Evolutionary conservation across 768 basidiomycete genomes (phyloP).

Genomic region (Amyloporia xantha): DNA sequence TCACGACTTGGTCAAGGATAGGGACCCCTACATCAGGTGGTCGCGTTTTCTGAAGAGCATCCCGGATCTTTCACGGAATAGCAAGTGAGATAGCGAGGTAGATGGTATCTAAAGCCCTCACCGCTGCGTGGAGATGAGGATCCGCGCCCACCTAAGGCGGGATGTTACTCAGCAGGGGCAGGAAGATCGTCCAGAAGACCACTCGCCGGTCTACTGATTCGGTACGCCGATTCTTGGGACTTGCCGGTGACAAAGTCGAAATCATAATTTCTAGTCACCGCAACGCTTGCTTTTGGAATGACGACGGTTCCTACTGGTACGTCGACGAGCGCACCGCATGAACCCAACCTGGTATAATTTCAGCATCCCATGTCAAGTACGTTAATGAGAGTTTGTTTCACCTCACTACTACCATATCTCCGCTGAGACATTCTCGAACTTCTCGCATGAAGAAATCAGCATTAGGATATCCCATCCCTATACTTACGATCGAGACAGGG

Average conservation of each 20-base stretch:
- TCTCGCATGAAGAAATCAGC: conserved; percentile 85
- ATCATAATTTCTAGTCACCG: conserved; percentile 69
- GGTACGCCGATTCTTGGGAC: conserved; percentile 46
- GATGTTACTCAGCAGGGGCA: conserved; percentile 9
- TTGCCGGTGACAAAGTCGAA: conserved; percentile 57
- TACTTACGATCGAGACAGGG: conserved; percentile 68
- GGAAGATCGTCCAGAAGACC: background rate
- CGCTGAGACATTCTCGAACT: conserved; percentile 63
- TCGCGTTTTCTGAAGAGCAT: conserved; percentile 37
- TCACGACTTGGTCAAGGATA: conserved; percentile 42
- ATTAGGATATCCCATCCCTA: conserved; percentile 80
- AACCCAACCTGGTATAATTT: conserved; percentile 59
- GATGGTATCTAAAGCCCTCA: conserved; percentile 25
- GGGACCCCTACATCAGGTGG: conserved; percentile 30
- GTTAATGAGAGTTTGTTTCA: conserved; percentile 16
- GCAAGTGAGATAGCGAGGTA: too few relatives aligned
- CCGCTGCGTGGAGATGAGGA: conserved; percentile 40
- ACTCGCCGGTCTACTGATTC: conserved; percentile 59
- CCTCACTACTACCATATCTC: conserved; percentile 51
- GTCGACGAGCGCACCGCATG: conserved; percentile 66
- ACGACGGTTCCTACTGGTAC: conserved; percentile 73
- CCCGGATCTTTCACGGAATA: conserved; percentile 35
- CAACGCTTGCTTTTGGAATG: conserved; percentile 60
- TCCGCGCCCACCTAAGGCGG: conserved; percentile 54
- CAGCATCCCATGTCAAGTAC: too few relatives aligned